Evolutionary conservation across 1,284 basidiomycete species (phyloP).

Genomic region (Chiua sp.): DNA sequence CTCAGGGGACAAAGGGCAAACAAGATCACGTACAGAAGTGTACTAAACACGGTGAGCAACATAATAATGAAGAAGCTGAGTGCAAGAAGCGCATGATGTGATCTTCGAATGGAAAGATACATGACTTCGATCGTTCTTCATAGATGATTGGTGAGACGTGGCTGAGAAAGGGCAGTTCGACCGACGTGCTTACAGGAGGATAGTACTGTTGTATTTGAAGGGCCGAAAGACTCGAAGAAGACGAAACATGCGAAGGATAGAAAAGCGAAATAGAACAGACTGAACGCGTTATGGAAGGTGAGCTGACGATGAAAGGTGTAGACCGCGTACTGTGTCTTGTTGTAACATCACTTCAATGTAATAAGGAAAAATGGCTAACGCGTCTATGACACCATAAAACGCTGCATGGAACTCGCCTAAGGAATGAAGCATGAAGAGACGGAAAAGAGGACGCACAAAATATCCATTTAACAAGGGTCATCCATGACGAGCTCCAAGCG

Average conservation of each 20-base stretch:
- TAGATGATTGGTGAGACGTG: conserved; percentile 1
- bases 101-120: conserved; percentile 86
- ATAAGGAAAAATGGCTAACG: conserved; percentile 85
- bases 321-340: conserved; percentile 76
- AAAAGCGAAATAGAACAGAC: conserved; percentile 88
- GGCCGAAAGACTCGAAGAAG: conserved; percentile 87
- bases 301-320: not conserved
- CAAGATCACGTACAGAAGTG: conserved; percentile 67
- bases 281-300: conserved; percentile 33
- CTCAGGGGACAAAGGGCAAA: not conserved
- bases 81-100: conserved; percentile 85
- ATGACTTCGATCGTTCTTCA: conserved; percentile 89
- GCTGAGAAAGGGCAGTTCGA: not conserved
- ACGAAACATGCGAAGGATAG: conserved; percentile 83
- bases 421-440: conserved; percentile 1
- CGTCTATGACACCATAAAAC: conserved; percentile 86
- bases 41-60: conserved; percentile 86
- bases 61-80: conserved; percentile 90
- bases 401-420: conserved; percentile 46
- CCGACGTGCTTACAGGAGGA: conserved; percentile 65
- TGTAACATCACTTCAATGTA: conserved; percentile 85
- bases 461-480: conserved; percentile 64
- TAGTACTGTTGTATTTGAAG: conserved; percentile 82
- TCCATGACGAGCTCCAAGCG: conserved; percentile 70
- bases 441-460: conserved; percentile 56